A percentile compares a stretch with the other conserved stretches of the same genome.
Evolutionary conservation across 768 basidiomycete species (phyloP).

Genomic region (Dioszegia aurantiaca): DNA sequence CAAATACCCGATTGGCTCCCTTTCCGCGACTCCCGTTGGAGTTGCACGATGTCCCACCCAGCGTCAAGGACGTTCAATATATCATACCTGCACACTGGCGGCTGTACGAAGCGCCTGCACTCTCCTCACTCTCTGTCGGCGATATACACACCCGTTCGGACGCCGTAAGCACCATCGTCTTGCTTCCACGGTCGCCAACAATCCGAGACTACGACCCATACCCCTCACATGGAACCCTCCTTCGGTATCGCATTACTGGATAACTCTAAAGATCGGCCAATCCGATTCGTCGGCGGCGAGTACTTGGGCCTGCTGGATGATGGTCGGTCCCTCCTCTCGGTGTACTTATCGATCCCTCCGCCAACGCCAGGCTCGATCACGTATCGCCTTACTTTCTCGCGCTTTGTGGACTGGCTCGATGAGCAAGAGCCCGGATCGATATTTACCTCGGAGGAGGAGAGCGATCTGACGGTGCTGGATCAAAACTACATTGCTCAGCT

Average conservation of each 20-base stretch:
- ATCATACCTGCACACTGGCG: too few relatives aligned
- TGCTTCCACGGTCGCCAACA: not conserved
- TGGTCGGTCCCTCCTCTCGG: not conserved
- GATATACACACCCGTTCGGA: too few relatives aligned
- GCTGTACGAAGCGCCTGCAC: too few relatives aligned
- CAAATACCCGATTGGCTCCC: too few relatives aligned
- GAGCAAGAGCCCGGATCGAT: slow-evolving; percentile 4
- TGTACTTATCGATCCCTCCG: not conserved
- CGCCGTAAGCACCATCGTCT: slow-evolving; percentile 1
- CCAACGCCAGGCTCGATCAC: not conserved
- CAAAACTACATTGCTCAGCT: not conserved
- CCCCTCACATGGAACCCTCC: too few relatives aligned
- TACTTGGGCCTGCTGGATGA: not conserved
- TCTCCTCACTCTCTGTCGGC: not conserved
- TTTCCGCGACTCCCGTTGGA: too few relatives aligned
- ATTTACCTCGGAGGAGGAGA: not conserved
- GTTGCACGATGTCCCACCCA: too few relatives aligned
- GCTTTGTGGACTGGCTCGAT: slow-evolving; percentile 4
- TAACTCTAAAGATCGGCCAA: too few relatives aligned
- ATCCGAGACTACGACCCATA: too few relatives aligned
- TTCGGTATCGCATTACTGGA: too few relatives aligned
- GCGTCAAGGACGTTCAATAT: too few relatives aligned
- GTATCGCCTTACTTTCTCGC: not conserved
- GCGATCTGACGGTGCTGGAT: not conserved
- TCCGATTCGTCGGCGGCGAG: slow-evolving; percentile 3